Conservation (phyloP, 208 protist genomes). For the Trypanosoma melophagium region DNA sequence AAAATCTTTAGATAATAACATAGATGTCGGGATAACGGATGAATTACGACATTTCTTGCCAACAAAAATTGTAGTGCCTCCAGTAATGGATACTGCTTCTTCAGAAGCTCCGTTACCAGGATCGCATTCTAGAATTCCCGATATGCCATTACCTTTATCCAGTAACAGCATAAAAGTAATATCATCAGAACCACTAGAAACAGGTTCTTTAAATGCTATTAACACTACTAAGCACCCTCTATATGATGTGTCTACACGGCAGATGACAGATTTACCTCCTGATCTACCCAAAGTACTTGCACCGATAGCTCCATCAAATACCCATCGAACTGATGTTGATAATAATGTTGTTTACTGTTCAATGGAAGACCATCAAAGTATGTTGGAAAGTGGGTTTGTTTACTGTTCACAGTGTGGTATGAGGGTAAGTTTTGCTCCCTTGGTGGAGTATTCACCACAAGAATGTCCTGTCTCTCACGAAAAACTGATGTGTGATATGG, state of each 20-base stretch:
- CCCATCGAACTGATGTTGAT: neutral
- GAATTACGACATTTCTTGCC: too few species aligned
- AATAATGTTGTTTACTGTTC: neutral
- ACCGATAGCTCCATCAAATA: neutral
- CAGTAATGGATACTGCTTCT: too few species aligned
- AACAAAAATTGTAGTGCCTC: too few species aligned
- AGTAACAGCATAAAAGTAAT: neutral
- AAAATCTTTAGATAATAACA: too few species aligned
- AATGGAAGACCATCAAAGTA: constrained; percentile 9
- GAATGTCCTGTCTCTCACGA: constrained; percentile 20
- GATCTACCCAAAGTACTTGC: neutral
- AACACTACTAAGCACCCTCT: neutral
- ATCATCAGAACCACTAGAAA: too few species aligned
- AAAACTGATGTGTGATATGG: neutral
- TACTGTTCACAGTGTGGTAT: constrained; percentile 19
- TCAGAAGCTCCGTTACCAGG: neutral
- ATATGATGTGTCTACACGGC: too few species aligned
- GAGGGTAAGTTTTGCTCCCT: constrained; percentile 1
- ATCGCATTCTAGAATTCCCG: neutral
- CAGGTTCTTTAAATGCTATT: neutral
- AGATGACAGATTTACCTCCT: too few species aligned
- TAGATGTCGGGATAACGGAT: too few species aligned
- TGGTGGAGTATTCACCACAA: constrained; percentile 1
- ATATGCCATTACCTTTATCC: too few species aligned
- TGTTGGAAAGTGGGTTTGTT: constrained; percentile 18